Conservation (phyloP, 2,329 filamentous ascomycete species). For the Stagonosporopsis rhizophila region DNA sequence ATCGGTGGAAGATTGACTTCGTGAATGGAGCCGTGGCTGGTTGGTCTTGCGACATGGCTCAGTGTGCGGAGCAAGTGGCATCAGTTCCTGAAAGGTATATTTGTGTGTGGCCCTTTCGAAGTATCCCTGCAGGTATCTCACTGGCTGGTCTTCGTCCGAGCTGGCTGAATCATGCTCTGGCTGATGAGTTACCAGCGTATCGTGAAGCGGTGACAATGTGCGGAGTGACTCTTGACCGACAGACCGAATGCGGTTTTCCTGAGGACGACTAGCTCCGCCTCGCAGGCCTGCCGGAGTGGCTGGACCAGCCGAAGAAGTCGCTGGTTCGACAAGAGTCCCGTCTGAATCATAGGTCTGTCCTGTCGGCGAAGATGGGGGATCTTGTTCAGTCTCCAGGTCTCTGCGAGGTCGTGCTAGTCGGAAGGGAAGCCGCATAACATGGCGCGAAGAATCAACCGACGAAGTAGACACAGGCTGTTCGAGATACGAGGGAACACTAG, state of each 20-base stretch:
- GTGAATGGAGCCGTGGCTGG: constrained; percentile 14
- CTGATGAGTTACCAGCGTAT: constrained; percentile 19
- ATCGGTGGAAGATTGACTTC: constrained; percentile 37
- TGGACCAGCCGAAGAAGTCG: neutral
- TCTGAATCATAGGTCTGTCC: neutral
- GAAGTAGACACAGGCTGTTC: neutral
- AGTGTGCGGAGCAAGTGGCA: constrained; percentile 21
- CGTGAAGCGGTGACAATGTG: constrained; percentile 27
- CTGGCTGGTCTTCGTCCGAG: neutral
- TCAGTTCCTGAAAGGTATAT: constrained; percentile 17
- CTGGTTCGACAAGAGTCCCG: neutral
- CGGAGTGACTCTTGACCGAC: constrained; percentile 18
- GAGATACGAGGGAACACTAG: neutral
- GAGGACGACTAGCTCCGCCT: constrained; percentile 22
- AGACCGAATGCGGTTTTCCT: constrained; percentile 5
- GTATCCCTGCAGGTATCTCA: constrained; percentile 19
- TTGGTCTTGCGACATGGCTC: constrained; percentile 29
- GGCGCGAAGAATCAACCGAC: constrained; percentile 4
- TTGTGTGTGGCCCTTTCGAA: neutral
- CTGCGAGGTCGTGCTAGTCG: constrained; percentile 22
- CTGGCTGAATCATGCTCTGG: neutral
- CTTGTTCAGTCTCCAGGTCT: neutral
- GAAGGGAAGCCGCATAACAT: constrained; percentile 32
- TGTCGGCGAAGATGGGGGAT: neutral
- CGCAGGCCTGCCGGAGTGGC: constrained; percentile 22